Base-by-base conservation (phyloP, 495 filamentous ascomycete genomes). In the Penicillium chermesinum region DNA sequence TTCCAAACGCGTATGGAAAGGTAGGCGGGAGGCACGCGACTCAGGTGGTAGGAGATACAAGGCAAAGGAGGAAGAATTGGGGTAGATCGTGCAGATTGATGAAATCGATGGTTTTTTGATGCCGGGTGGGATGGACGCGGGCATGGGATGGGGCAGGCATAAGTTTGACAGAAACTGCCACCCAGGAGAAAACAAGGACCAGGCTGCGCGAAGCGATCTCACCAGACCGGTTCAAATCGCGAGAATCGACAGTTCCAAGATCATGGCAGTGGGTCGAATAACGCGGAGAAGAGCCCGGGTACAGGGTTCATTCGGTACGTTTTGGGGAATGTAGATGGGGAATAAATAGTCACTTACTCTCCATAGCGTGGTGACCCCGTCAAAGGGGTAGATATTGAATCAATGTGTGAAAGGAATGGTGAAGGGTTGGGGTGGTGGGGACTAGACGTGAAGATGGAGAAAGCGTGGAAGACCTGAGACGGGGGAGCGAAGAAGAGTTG, bases 341-440 rank as follows among this genome's bases (percentile, higher is more conserved):
- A 50, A 46, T 64, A 64, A 51, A 66, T 63, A 65, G 61, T 55
- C 27, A 72, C 72, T 72, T 63, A 75, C 72, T 68, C 55, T 72
- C 67, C 67, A 72, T 71, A 72, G 70, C 72, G 69, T 65, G 72
- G 72, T 72, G 72, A 75, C 72, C 72, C 72, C 71, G 53, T 58
- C 54, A 60, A 39, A 63, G 67, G 63, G 62, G 53, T 52, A 48
- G 40, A 32, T 54, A 57, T 41, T 39, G 41, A 53, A 61, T 61
- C 53, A 65, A 59, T 59, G 52, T 62, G 49, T 39, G 35, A 46
- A 38, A 36, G 57, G 51, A 53, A 41, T 54, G 63, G 62, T 66
- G 61, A 50, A 53, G 57, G 62, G 53, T 48, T 56, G 54, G 49
- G 46, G 50, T 44, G 38, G 43, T 50, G 57, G 58, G 45, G 36